Evolutionary conservation across 2,329 filamentous ascomycete species (phyloP), one percentile per base, ranked within the genome.

Genomic region (Botrytis paeoniae): DNA sequence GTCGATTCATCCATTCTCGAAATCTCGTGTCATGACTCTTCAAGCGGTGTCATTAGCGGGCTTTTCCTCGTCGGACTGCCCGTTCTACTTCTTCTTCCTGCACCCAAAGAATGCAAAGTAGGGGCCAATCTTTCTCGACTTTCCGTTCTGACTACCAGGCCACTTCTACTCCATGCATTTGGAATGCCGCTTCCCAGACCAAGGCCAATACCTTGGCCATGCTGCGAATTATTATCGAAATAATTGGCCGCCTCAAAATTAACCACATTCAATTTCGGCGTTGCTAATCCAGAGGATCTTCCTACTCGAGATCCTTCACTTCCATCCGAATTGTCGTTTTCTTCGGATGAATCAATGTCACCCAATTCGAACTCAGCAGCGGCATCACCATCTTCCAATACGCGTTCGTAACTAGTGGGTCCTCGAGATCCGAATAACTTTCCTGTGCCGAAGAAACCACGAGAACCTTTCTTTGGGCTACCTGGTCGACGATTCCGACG

Each of bases 61-160:
- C 87, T 90, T 80, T 90, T 90, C 77, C 89, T 83, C 48, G 78
- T 80, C 37, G 85, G 85, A 81, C 84, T 85, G 62, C 83, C 83
- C 16, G 83, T 78, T 74, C 85, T 81, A 73, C 81, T 82, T 75
- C 80, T 84, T 81, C 88, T 82, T 37, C 88, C 88, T 2, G 87
- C 87, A 68, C 84, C 86, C 74, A 88, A 80, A 83, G 87, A 85
- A 73, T 87, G 85, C 37, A 86, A 76, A 14, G 84, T 87, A 22
- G 88, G 80, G 29, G 87, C 85, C 54, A 98, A 82, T 73, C 93
- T 87, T 80, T 98, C 96, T 70, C 94, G 86, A 80, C 94, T 97
- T 80, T 98, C 95, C 0, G 93, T 97, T 77, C 95, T 86, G 3
- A 94, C 88, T 71, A 93, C 90, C 75, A 98, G 81, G 1, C 95